Evolutionary conservation across 164 flowering plant species (phyloP).

Genomic region (Aristolochia fimbriata): DNA sequence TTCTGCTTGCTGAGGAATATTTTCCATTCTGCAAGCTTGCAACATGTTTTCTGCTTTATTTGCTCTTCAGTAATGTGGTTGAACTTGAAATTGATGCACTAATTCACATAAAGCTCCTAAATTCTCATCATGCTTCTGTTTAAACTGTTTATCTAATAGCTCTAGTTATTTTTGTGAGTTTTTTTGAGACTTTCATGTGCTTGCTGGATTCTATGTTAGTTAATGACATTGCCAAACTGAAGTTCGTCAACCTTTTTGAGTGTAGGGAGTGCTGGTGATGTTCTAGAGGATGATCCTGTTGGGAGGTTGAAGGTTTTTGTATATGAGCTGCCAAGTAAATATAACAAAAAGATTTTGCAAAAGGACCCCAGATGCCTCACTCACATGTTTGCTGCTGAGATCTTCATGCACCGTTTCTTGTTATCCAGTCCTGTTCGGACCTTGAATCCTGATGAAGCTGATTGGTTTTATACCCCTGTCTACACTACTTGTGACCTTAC

Average conservation of each 20-base stretch:
- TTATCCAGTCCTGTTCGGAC: conserved; percentile 87
- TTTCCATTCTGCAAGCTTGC: no score
- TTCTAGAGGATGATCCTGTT: conserved; percentile 92
- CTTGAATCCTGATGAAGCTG: conserved; percentile 91
- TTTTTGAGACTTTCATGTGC: no score
- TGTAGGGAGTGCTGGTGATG: conserved; percentile 98
- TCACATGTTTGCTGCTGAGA: conserved; percentile 98
- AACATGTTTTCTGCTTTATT: no score
- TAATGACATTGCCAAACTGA: no score
- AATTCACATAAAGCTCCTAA: no score
- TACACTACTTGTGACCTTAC: conserved; percentile 91
- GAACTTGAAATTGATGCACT: no score
- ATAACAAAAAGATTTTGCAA: conserved; percentile 81
- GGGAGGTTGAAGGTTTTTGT: conserved; percentile 95
- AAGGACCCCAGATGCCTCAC: conserved; percentile 87
- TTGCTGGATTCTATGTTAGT: no score
- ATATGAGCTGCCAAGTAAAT: conserved; percentile 95
- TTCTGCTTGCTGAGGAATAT: no score
- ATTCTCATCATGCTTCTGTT: no score
- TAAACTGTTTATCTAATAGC: no score
- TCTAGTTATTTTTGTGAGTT: no score
- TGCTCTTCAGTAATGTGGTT: no score
- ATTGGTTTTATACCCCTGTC: conserved; percentile 95
- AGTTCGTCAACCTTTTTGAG: not conserved
- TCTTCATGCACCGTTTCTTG: conserved; percentile 89